Base-by-base conservation (phyloP, 2,329 filamentous ascomycete genomes). In the Ophiostoma angusticollis region DNA sequence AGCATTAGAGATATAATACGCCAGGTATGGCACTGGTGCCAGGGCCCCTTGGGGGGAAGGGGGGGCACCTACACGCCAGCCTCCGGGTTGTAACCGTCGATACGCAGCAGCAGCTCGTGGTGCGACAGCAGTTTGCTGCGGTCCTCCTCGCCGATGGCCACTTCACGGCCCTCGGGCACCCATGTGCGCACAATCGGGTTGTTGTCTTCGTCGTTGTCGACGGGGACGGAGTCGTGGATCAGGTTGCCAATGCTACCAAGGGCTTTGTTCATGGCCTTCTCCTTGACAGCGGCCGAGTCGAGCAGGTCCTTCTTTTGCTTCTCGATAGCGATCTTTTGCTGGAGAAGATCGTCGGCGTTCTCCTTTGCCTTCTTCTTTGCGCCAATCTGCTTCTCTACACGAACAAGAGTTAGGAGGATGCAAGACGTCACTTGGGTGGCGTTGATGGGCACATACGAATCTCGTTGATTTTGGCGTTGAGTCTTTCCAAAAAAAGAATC, bases 291-390 rank as follows among this genome's bases (percentile, higher is more conserved):
- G 2, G 86, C 47, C 41, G 72, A 63, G 24, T 85, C 80, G 50
- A 86, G 75, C 43, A 86, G 68, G 31, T 71, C 70, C 63, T 87
- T 87, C 68, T 93, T 89, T 61, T 86, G 70, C 60, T 83, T 79
- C 54, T 87, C 80, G 5, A 44, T 38, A 28, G 37, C 44, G 7
- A 38, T n/a, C 42, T 94, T 95, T 58, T 89, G 68, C 54, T 78
- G 67, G 42, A 95, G 67, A 45, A 95, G 67, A 29, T 86, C 81
- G 50, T 75, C 75, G 29, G 85, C 85, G 57, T 89, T 78, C 64
- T 93, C 85, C 68, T 95, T 94, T 50, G 79, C 79, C 78, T 93
- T 94, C 67, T 93, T 94, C 70, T 89, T 93, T n/a, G 42, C 40
- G 24, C 44, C 47, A 29, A 49, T 49, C 24, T 47, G 38, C 29